These are phyloP conservation scores for Ogataea wickerhamii DNA, from an alignment of 805 yeast genomes.

Conservation along the genomic window DNA sequence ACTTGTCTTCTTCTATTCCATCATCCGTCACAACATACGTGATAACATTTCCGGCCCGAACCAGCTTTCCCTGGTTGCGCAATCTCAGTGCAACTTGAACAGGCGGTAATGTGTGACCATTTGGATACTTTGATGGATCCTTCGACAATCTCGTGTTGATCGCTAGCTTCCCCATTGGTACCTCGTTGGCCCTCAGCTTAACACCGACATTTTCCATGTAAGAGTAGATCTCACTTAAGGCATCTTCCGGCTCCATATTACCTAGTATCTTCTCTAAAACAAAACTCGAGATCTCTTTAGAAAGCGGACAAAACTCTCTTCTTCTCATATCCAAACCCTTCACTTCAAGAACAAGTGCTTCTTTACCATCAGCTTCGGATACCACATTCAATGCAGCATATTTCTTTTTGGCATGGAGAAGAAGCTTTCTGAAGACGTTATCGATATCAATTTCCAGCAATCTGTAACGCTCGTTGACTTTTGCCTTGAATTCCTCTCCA, in stretches of 20 bases:
- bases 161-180: slow-evolving; percentile 64
- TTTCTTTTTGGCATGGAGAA: slow-evolving; percentile 93
- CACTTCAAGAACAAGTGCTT: slow-evolving; percentile 67
- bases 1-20: slow-evolving; percentile 28
- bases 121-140: slow-evolving; percentile 83
- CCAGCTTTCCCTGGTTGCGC: slow-evolving; percentile 76
- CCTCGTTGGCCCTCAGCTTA: slow-evolving; percentile 56
- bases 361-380: slow-evolving; percentile 47
- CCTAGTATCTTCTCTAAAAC: slow-evolving; percentile 69
- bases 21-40: slow-evolving; percentile 73
- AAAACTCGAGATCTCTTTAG: slow-evolving; percentile 80
- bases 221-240: slow-evolving; percentile 65
- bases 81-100: slow-evolving; percentile 87
- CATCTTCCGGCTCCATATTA: slow-evolving; percentile 72
- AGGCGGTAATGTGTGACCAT: slow-evolving; percentile 73
- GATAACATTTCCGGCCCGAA: slow-evolving; percentile 86
- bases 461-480: slow-evolving; percentile 85
- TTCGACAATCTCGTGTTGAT: slow-evolving; percentile 88
- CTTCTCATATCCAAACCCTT: slow-evolving; percentile 97
- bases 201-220: slow-evolving; percentile 60
- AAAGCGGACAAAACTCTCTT: slow-evolving; percentile 91
- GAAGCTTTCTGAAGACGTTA: slow-evolving; percentile 79
- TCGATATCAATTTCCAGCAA: slow-evolving; percentile 92
- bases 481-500: slow-evolving; percentile 79
- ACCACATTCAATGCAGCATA: slow-evolving; percentile 82